Percentiles rank a stretch among this genome's conserved stretches.
phyloP scores from a whole-genome alignment of 169 alveolate species.

The Eimeria nieschulzi region DNA sequence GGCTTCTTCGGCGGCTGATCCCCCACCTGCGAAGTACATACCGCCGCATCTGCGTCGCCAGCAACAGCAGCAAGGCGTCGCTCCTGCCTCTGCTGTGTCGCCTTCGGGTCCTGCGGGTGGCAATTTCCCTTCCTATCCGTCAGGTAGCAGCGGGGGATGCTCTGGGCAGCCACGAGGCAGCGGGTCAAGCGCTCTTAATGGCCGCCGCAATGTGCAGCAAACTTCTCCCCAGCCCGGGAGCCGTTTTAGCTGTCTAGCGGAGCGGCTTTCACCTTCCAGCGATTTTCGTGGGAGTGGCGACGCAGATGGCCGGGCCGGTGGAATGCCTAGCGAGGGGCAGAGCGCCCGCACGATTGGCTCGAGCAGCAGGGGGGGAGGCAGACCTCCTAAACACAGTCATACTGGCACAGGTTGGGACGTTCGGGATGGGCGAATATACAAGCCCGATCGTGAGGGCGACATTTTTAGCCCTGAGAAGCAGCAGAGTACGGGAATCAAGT shows the following conservation, averaged over 20 bases:
- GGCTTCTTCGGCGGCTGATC: slow-evolving; percentile 1
- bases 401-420: slow-evolving; percentile 80
- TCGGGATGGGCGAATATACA: slow-evolving; percentile 77
- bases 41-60: slow-evolving; percentile 59
- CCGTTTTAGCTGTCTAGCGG: slow-evolving; percentile 36
- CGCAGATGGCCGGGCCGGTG: slow-evolving; percentile 6
- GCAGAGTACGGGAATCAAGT: slow-evolving; percentile 82
- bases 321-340: slow-evolving; percentile 14
- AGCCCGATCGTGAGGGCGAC: slow-evolving; percentile 74
- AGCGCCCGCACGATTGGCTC: neutral
- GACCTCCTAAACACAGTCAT: slow-evolving; percentile 24
- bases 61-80: slow-evolving; percentile 48
- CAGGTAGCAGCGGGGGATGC: slow-evolving; percentile 23
- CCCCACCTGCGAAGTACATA: slow-evolving; percentile 55
- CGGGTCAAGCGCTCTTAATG: slow-evolving; percentile 15
- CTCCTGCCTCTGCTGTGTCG: slow-evolving; percentile 28
- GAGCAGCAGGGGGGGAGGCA: slow-evolving; percentile 20
- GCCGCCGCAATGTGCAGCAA: slow-evolving; percentile 9
- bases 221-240: slow-evolving; percentile 18
- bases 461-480: slow-evolving; percentile 76
- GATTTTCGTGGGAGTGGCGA: slow-evolving; percentile 6
- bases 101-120: slow-evolving; percentile 12
- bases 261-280: slow-evolving; percentile 24
- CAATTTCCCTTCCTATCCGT: slow-evolving; percentile 26
- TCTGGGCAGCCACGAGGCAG: neutral